Conservation (phyloP, 768 basidiomycete genomes). For the Hericium erinaceus region DNA sequence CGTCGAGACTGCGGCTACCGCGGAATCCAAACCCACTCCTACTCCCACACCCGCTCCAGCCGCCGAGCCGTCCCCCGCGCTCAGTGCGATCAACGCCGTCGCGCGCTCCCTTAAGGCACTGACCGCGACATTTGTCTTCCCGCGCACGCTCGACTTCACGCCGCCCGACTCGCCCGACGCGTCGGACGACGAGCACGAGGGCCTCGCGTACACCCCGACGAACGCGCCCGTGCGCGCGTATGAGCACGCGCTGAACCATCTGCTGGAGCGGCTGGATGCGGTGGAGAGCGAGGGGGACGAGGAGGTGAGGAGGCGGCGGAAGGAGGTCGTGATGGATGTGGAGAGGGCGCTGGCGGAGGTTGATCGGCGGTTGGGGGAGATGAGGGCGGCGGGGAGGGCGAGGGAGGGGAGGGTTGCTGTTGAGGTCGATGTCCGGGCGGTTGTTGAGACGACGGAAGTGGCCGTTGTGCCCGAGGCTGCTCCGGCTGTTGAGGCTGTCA, state of each 20-base stretch:
- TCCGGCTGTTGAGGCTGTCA: not conserved
- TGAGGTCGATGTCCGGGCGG: not conserved
- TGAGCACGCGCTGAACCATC: constrained; percentile 48
- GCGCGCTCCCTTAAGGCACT: constrained; percentile 1
- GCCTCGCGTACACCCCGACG: constrained; percentile 47
- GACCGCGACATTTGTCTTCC: constrained; percentile 5
- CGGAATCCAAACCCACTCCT: not conserved
- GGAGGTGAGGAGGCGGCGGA: constrained; percentile 40
- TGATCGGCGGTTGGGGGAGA: constrained; percentile 23
- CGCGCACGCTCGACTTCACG: constrained; percentile 4
- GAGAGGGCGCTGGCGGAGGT: constrained; percentile 51
- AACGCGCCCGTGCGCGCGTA: constrained; percentile 58
- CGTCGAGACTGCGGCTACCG: not conserved
- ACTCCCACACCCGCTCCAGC: not conserved
- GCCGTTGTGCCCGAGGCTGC: not conserved
- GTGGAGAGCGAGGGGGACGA: constrained; percentile 56
- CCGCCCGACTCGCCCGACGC: constrained; percentile 12
- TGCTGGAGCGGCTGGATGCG: constrained; percentile 60
- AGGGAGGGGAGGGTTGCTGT: not conserved
- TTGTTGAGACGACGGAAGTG: not conserved
- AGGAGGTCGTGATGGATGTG: constrained; percentile 44
- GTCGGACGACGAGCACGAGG: constrained; percentile 10
- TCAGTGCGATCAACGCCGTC: constrained; percentile 3
- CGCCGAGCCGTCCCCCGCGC: not conserved
- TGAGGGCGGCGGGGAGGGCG: not conserved